Evolutionary conservation across 1,284 basidiomycete species (phyloP), one percentile per base, ranked within the genome.

Genomic region (Leccinum pachyderme): DNA sequence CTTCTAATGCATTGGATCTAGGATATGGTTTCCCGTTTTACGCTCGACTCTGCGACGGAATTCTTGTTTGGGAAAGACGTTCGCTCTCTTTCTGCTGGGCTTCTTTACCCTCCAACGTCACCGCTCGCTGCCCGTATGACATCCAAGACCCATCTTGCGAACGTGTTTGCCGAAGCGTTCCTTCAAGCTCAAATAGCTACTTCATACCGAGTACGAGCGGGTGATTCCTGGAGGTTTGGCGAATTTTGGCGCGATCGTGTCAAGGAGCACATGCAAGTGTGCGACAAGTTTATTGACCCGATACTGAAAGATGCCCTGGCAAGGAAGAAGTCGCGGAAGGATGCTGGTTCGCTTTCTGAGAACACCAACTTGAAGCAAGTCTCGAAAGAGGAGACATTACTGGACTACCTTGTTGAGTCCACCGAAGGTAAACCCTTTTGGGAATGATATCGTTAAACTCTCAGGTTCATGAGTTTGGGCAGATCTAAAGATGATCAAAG

Each of bases 11-110:
- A 9, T 2, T 9, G 5, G 9, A 27, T 52, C 18, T 43, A 74
- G 73, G 73, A 76, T 43, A 61, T 72, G 58, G 57, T 70, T 8
- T 68, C 63, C 9, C 71, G 75, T 15, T 77, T 76, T 52, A 77
- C 75, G 0, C 55, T 77, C 24, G 76, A 77, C 51, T 71, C 72
- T 0, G 74, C 74, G 1, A 69, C 72, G 4, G 74, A 76, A 37
- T 77, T 77, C 56, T 63, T 77, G 29, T 61, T 77, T 63, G 67
- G 77, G 61, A 49, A 65, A 61, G 58, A 65, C 27, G 68, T 67
- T 27, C 41, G 54, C 41, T 70, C 69, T 3, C 63, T 71, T 29
- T 68, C 67, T 7, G 67, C 64, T 15, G 70, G 64, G 15, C 60
- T 70, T 7, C 52, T 67, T 18, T 70, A 70, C 52, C 67, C 70